Base-by-base conservation (phyloP, 2,329 filamentous ascomycete genomes). In the Calonectria hongkongensis region DNA sequence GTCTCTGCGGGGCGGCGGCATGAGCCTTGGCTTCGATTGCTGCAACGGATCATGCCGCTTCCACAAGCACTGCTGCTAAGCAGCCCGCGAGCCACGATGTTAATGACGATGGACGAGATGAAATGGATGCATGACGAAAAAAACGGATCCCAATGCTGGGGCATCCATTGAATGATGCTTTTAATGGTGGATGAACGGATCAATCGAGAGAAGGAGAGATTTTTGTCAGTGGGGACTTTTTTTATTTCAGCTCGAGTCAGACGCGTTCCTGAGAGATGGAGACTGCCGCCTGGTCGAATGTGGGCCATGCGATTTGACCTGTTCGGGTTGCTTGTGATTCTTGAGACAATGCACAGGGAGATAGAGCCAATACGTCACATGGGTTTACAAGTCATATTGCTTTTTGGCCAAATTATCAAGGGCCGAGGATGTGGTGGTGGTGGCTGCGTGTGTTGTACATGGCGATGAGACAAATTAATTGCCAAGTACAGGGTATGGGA, bases 61-160 rank as follows among this genome's bases (percentile, higher is more conserved):
- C 73, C 63, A 82, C 75, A 81, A 80, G 75, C 67, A 72, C 63
- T 82, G 79, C 73, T 82, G 81, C 73, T 82, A 74, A 54, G 33
- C 36, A 25, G n/a, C 4, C 30, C 18, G 47, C 21, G 58, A 7
- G 41, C 28, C 25, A 47, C 28, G 58, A 63, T 1, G 28, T 63
- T 33, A 47, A 45, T n/a, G 45, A 21, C n/a, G 41, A 43, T 47
- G 36, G 56, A 63, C 47, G 54, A 25, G 54, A 47, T 63, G 58
- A 33, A 27, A 2, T 1, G 27, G 41, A 47, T 21, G 41, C 30
- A 10, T 18, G 7, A 27, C 3, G 54, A 41, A 9, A 18, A 60
- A 58, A 21, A 21, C 21, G 5, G 16, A 25, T 27, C 21, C 16
- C 33, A 41, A 41, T 25, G 21, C 13, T 39, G 2, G 18, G 28